Conservation (phyloP, 2,329 filamentous ascomycete genomes). For the Talaromyces verruculosus region DNA sequence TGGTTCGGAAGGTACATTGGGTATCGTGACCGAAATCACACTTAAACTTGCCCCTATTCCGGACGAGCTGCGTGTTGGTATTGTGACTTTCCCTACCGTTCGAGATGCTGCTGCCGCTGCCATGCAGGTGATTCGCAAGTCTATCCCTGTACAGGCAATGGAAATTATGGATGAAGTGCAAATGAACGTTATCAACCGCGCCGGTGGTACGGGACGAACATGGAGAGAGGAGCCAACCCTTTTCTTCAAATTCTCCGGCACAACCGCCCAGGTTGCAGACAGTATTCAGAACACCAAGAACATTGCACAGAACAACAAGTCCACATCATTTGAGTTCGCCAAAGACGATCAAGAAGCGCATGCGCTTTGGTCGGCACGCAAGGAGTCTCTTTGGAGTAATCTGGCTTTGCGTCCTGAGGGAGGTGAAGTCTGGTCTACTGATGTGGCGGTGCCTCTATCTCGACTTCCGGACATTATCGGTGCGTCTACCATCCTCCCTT, state of each 20-base stretch:
- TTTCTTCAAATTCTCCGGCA: conserved; percentile 67
- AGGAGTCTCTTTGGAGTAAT: conserved; percentile 63
- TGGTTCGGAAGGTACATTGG: conserved; percentile 69
- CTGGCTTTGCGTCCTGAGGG: conserved; percentile 56
- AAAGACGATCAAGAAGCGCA: conserved; percentile 55
- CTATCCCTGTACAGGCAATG: conserved; percentile 67
- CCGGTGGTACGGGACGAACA: conserved; percentile 57
- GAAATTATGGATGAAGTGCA: conserved; percentile 62
- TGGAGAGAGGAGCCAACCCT: conserved; percentile 45
- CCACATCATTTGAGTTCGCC: conserved; percentile 57
- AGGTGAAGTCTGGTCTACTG: conserved; percentile 61
- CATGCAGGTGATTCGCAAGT: conserved; percentile 62
- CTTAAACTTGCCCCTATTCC: conserved; percentile 67
- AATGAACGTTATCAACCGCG: conserved; percentile 67
- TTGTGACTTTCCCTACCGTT: conserved; percentile 61
- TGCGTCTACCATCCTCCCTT: background rate
- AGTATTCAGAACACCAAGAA: conserved; percentile 68
- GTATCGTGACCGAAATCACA: conserved; percentile 69
- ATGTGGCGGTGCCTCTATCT: conserved; percentile 62
- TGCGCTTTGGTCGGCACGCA: conserved; percentile 60
- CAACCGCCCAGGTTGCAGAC: conserved; percentile 72
- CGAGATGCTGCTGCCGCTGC: conserved; percentile 64
- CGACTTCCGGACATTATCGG: conserved; percentile 62
- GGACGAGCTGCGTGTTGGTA: conserved; percentile 63
- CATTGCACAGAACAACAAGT: conserved; percentile 63